Base-by-base conservation (phyloP, 441 rosid species). In the Croton laevigatus region DNA sequence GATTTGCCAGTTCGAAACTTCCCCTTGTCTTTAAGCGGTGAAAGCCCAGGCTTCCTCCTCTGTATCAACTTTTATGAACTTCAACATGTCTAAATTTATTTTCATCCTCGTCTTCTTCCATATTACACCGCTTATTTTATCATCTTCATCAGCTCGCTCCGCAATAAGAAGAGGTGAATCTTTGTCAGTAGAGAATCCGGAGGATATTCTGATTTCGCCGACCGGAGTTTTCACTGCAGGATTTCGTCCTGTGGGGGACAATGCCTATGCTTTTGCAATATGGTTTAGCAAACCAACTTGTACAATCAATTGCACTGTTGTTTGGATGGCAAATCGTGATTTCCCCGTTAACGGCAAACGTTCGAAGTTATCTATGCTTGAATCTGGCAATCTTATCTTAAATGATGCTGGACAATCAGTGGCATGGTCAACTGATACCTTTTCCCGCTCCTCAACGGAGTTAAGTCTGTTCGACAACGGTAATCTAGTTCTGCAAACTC, bases 321-420 rank as follows among this genome's bases (percentile, higher is more conserved):
- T 76, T 48, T 82, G 86, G 86, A 82, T 75, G 81, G 86, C 82
- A 3, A 82, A 82, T 63, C 75, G 79, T 0, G 79, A 82, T 58
- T 4, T 46, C 0, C 80, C 80, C 0, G 78, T 78, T 17, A 78
- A 75, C 17, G 83, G 86, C 17, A 80, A 16, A 61, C 20, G 14
- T 23, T 73, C 83, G 0, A 57, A 64, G 67, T 70, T 79, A 13
- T 68, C 73, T 4, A 46, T 82, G 3, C 59, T 34, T 12, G 36
- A 13, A 22, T 49, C 69, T 9, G 84, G 86, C 0, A 62, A 75
- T 53, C 74, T 76, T 10, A 16, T 60, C 8, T 57, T 80, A 22
- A 78, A 61, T 1, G 84, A 78, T 32, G 82, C 73, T 4, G 74
- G 57, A 8, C 20, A 36, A 1, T 17, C 48, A 11, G 19, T 34